These are phyloP conservation scores for Sarocladium strictum DNA, from an alignment of 2,329 filamentous ascomycete genomes.

Conservation along the genomic window DNA sequence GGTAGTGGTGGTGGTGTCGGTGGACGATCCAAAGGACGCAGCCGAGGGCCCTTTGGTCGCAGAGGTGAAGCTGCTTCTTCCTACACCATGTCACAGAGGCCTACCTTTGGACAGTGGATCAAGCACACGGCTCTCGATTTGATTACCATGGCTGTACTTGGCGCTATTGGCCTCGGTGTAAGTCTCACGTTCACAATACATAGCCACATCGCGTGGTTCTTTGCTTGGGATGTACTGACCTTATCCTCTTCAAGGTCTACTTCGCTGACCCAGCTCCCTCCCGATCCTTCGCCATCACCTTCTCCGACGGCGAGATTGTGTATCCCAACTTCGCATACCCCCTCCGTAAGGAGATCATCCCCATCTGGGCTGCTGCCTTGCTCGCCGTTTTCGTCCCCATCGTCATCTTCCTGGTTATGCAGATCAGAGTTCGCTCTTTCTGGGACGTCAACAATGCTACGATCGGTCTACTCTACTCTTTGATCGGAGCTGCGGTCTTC, in stretches of 20 bases:
- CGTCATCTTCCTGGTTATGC: conserved; percentile 56
- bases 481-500: conserved; percentile 67
- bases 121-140: conserved; percentile 63
- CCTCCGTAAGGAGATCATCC: conserved; percentile 62
- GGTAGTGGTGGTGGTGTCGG: not conserved
- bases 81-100: conserved; percentile 42
- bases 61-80: conserved; percentile 11
- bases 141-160: conserved; percentile 60
- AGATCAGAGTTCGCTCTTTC: conserved; percentile 62
- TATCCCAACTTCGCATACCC: conserved; percentile 67
- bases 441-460: conserved; percentile 68
- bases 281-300: conserved; percentile 64
- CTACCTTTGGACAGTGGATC: conserved; percentile 64
- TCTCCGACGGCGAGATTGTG: conserved; percentile 61
- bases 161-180: conserved; percentile 62
- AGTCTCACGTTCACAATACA: conserved; percentile 21
- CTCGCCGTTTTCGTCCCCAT: conserved; percentile 62
- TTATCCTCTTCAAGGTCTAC: conserved; percentile 43
- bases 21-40: not conserved
- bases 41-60: not conserved
- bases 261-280: conserved; percentile 58
- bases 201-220: no score
- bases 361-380: conserved; percentile 65
- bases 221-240: not conserved
- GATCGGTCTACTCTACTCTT: conserved; percentile 62